Percentiles rank a stretch among this genome's conserved stretches.
phyloP scores from a whole-genome alignment of 495 filamentous ascomycete genomes.

The Talaromyces wortmannii region DNA sequence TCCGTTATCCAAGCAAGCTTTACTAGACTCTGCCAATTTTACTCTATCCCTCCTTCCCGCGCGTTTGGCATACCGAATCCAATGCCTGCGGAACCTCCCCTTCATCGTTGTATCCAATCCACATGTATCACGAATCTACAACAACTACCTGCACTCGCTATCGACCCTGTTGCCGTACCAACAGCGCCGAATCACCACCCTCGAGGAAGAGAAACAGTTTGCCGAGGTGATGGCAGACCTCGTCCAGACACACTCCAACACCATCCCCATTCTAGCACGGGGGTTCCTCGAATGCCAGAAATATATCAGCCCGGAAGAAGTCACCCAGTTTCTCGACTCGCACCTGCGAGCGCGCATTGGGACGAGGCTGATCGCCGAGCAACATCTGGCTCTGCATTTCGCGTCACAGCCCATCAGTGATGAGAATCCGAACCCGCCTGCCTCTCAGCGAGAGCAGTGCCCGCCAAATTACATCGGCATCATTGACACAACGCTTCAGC shows the following conservation, averaged over 20 bases:
- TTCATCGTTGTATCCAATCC: slow-evolving; percentile 97
- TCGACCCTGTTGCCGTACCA: slow-evolving; percentile 84
- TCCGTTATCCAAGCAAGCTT: slow-evolving; percentile 69
- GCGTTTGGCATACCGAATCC: slow-evolving; percentile 89
- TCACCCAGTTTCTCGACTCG: slow-evolving; percentile 87
- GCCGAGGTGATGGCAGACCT: slow-evolving; percentile 88
- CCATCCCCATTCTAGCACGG: slow-evolving; percentile 84
- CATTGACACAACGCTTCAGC: slow-evolving; percentile 86
- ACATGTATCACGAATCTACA: slow-evolving; percentile 84
- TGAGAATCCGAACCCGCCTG: slow-evolving; percentile 10
- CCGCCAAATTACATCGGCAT: slow-evolving; percentile 83
- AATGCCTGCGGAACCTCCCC: slow-evolving; percentile 84
- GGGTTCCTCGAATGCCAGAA: slow-evolving; percentile 88
- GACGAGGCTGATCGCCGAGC: slow-evolving; percentile 89
- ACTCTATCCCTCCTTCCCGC: slow-evolving; percentile 87
- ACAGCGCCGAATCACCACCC: slow-evolving; percentile 63
- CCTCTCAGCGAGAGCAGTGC: slow-evolving; percentile 32
- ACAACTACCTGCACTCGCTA: slow-evolving; percentile 89
- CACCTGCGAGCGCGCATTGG: slow-evolving; percentile 92
- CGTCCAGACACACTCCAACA: slow-evolving; percentile 87
- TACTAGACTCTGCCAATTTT: slow-evolving; percentile 88
- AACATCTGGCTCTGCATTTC: slow-evolving; percentile 90
- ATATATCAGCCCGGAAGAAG: slow-evolving; percentile 73
- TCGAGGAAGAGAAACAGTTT: slow-evolving; percentile 86
- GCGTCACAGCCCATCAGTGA: slow-evolving; percentile 65